Conservation (phyloP, 1,284 basidiomycete genomes). For the Omphalotus olearius region DNA sequence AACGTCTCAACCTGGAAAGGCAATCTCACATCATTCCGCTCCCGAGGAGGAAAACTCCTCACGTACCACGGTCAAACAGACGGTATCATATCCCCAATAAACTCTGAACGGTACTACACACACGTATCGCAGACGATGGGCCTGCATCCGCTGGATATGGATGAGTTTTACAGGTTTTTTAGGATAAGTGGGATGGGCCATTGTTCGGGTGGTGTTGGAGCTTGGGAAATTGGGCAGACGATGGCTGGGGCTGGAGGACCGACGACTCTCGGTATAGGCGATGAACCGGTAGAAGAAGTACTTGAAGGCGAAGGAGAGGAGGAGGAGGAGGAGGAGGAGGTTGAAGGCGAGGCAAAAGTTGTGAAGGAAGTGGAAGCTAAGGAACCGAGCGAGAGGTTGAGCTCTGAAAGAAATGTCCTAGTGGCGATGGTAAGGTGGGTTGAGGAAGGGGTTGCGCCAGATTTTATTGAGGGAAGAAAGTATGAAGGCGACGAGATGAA, state of each 20-base stretch:
- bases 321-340: background rate
- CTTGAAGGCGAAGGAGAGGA: background rate
- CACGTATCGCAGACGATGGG: slow-evolving; percentile 15
- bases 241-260: background rate
- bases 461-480: slow-evolving; percentile 10
- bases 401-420: slow-evolving; percentile 12
- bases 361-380: no score
- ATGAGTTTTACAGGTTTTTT: slow-evolving; percentile 16
- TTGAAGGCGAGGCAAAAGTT: background rate
- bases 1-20: slow-evolving; percentile 8
- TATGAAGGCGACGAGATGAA: slow-evolving; percentile 6
- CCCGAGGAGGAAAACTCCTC: slow-evolving; percentile 7
- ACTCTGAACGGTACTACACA: slow-evolving; percentile 15
- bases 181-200: slow-evolving; percentile 15
- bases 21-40: slow-evolving; percentile 8
- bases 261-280: background rate
- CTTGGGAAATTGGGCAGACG: slow-evolving; percentile 12
- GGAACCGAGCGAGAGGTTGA: background rate
- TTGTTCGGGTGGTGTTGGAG: slow-evolving; percentile 15
- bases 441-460: slow-evolving; percentile 13
- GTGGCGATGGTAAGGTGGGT: slow-evolving; percentile 16
- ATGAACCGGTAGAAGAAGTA: no score
- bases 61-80: slow-evolving; percentile 12
- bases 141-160: slow-evolving; percentile 3
- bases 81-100: slow-evolving; percentile 6